Conservation (phyloP, 2,329 filamentous ascomycete genomes). For the Phaeosphaeria sp. region DNA sequence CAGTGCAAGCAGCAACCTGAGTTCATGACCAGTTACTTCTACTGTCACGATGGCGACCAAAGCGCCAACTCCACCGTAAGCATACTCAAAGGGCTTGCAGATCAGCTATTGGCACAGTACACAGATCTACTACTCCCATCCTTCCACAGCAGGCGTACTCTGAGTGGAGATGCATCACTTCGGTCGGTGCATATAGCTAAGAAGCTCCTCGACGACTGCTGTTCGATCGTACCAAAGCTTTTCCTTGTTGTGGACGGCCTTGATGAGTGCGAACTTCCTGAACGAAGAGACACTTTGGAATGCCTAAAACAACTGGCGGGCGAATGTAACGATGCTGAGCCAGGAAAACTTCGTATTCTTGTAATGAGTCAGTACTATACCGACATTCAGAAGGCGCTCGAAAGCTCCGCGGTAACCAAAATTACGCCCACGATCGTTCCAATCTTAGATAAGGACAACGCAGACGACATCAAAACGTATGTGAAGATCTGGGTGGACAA, state of each 20-base stretch:
- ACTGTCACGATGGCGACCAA: slow-evolving; percentile 29
- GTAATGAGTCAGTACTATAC: slow-evolving; percentile 34
- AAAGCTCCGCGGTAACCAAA: slow-evolving; percentile 5
- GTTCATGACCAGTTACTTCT: slow-evolving; percentile 25
- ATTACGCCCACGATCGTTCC: slow-evolving; percentile 17
- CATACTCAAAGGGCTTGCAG: slow-evolving; percentile 23
- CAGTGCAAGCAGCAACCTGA: slow-evolving; percentile 12
- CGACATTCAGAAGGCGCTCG: slow-evolving; percentile 24
- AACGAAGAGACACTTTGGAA: slow-evolving; percentile 29
- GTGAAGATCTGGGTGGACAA: slow-evolving; percentile 17
- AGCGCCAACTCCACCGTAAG: slow-evolving; percentile 16
- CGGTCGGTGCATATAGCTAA: slow-evolving; percentile 17
- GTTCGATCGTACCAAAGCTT: slow-evolving; percentile 17
- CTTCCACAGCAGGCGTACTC: slow-evolving; percentile 12
- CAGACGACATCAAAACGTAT: slow-evolving; percentile 26
- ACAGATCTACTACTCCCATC: slow-evolving; percentile 19
- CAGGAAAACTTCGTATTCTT: slow-evolving; percentile 30
- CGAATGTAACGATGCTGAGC: slow-evolving; percentile 18
- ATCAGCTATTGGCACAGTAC: slow-evolving; percentile 25
- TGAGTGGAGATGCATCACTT: slow-evolving; percentile 26
- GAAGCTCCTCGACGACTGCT: slow-evolving; percentile 29
- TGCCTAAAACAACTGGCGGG: slow-evolving; percentile 16
- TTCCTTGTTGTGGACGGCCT: slow-evolving; percentile 36
- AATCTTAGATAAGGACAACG: slow-evolving; percentile 22
- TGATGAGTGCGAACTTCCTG: slow-evolving; percentile 25